Conservation (phyloP, 2,329 filamentous ascomycete genomes). For the Lecanicillium sp. region DNA sequence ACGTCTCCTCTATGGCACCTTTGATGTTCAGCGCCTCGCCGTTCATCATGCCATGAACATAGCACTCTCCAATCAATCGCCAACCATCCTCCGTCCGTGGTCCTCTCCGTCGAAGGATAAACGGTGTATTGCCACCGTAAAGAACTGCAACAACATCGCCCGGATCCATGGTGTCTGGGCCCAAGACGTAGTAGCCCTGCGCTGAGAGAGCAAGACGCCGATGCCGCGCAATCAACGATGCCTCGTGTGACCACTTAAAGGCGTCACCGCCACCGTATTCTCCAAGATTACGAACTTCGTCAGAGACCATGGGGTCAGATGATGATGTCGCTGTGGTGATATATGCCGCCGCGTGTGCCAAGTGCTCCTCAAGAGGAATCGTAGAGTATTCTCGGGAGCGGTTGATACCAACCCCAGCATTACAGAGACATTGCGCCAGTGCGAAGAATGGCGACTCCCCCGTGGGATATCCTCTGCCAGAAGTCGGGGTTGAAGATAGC, state of each 20-base stretch:
- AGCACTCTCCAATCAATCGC: slow-evolving; percentile 31
- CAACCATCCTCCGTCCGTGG: slow-evolving; percentile 16
- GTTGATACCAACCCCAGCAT: slow-evolving; percentile 26
- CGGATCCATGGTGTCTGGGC: slow-evolving; percentile 24
- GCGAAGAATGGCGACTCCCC: slow-evolving; percentile 26
- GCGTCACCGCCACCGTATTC: slow-evolving; percentile 20
- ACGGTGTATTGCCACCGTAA: slow-evolving; percentile 28
- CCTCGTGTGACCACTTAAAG: slow-evolving; percentile 31
- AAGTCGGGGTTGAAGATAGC: slow-evolving; percentile 16
- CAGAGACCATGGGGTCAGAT: slow-evolving; percentile 14
- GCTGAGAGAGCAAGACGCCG: slow-evolving; percentile 27
- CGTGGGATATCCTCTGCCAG: slow-evolving; percentile 19
- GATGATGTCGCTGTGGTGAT: slow-evolving; percentile 20
- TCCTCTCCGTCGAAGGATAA: slow-evolving; percentile 22
- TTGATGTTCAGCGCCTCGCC: slow-evolving; percentile 25
- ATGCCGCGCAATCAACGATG: slow-evolving; percentile 29
- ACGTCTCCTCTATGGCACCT: slow-evolving; percentile 23
- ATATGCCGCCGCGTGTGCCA: slow-evolving; percentile 29
- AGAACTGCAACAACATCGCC: slow-evolving; percentile 29
- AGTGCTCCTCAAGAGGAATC: slow-evolving; percentile 22
- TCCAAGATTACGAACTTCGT: slow-evolving; percentile 23
- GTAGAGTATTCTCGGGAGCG: slow-evolving; percentile 22
- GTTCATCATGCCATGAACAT: slow-evolving; percentile 32
- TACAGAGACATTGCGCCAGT: slow-evolving; percentile 29
- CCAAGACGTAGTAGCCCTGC: slow-evolving; percentile 28